Evolutionary conservation across 208 protist genomes (phyloP).

Genomic region (Phytomonas francai): DNA sequence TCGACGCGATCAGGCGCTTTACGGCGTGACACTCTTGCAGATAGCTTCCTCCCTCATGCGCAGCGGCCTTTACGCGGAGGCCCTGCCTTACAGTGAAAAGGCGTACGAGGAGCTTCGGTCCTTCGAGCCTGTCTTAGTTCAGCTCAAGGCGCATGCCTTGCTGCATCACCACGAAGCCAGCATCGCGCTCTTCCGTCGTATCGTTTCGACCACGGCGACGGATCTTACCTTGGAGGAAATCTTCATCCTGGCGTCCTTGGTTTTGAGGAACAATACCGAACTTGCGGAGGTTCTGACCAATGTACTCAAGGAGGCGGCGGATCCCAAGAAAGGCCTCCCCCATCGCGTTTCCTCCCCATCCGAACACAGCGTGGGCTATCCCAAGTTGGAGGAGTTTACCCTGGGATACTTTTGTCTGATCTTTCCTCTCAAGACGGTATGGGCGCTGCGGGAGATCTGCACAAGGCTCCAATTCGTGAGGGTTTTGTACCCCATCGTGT

Average conservation of each 20-base stretch:
- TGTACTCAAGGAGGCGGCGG: constrained; percentile 1
- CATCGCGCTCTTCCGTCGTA: constrained; percentile 1
- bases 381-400: too few species aligned
- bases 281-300: constrained; percentile 7
- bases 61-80: constrained; percentile 11
- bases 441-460: too few species aligned
- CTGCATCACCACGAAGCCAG: constrained; percentile 4
- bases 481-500: constrained; percentile 16
- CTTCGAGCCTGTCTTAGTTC: constrained; percentile 23
- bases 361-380: too few species aligned
- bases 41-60: constrained; percentile 16
- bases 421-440: too few species aligned
- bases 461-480: background rate
- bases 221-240: constrained; percentile 13
- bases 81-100: background rate
- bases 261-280: constrained; percentile 12
- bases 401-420: too few species aligned
- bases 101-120: constrained; percentile 18
- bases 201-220: background rate
- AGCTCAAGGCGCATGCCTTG: constrained; percentile 12
- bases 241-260: constrained; percentile 16
- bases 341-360: too few species aligned
- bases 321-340: constrained; percentile 1
- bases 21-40: constrained; percentile 28
- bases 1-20: constrained; percentile 14